Evolutionary conservation across 345 rosid species (phyloP).

Genomic region (Syzygium jambos): DNA sequence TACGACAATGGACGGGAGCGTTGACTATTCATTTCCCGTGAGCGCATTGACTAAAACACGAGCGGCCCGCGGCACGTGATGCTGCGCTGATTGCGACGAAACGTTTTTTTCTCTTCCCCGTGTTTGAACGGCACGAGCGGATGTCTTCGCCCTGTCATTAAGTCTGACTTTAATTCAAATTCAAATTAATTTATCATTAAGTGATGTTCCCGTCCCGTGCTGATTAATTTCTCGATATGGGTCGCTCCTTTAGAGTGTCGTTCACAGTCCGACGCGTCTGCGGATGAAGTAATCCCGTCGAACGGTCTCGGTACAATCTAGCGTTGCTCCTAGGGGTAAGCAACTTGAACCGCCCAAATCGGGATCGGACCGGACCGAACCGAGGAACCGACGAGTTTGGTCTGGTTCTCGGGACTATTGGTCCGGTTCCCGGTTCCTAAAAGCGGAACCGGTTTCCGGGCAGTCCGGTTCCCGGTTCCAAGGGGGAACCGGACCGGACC

Average conservation of each 20-base stretch:
- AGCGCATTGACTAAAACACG: neutral
- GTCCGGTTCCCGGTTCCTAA: too few species aligned
- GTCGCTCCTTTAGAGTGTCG: neutral
- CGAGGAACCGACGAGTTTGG: too few species aligned
- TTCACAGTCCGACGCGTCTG: too few species aligned
- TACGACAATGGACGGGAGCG: neutral
- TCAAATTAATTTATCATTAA: neutral
- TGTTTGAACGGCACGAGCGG: neutral
- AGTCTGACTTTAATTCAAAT: too few species aligned
- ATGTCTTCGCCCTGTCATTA: neutral
- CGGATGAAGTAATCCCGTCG: neutral
- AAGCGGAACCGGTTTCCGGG: too few species aligned
- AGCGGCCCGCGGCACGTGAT: neutral
- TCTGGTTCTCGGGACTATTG: too few species aligned
- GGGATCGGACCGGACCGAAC: too few species aligned
- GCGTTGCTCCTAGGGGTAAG: neutral
- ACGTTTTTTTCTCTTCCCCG: neutral
- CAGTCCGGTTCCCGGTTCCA: too few species aligned
- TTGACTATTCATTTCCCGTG: neutral
- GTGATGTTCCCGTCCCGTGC: fast-evolving
- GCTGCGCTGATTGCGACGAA: neutral
- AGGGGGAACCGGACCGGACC: too few species aligned
- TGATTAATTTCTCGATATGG: neutral
- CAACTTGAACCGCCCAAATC: too few species aligned
- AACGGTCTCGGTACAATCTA: neutral